Evolutionary conservation across 108 stramenopile species (phyloP).

Genomic region (Hondaea fermentalgiana): DNA sequence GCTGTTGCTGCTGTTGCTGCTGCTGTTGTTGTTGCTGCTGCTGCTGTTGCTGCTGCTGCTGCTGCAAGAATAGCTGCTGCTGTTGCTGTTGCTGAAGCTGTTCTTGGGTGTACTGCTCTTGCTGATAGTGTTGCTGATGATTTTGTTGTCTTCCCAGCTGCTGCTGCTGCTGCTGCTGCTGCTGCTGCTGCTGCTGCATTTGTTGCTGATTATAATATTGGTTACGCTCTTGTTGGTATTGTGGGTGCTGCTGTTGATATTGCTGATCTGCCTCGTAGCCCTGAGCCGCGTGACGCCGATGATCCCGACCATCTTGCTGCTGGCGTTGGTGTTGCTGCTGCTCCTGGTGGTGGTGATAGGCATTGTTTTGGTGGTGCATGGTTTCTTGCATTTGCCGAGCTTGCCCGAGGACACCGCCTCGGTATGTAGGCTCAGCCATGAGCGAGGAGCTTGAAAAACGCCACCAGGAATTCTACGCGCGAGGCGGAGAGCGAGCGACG

Average conservation of each 20-base stretch:
- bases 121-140: not conserved
- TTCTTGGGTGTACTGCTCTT: not conserved
- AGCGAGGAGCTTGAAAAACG: not conserved
- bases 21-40: not conserved
- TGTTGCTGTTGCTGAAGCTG: not conserved
- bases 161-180: not conserved
- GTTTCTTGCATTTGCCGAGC: not conserved
- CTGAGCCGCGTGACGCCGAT: not conserved
- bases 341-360: not conserved
- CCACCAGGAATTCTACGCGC: not conserved
- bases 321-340: not conserved
- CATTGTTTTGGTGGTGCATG: not conserved
- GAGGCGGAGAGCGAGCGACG: not conserved
- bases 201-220: not conserved
- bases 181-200: not conserved
- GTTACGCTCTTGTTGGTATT: not conserved
- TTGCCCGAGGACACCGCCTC: not conserved
- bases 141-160: not conserved
- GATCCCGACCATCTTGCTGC: not conserved
- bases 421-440: not conserved
- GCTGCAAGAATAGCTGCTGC: not conserved
- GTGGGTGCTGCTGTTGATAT: not conserved
- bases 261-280: not conserved
- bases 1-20: not conserved
- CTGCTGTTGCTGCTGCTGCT: not conserved